Base-by-base conservation (phyloP, 2,329 filamentous ascomycete genomes). In the Colletotrichum gloeosporioides region DNA sequence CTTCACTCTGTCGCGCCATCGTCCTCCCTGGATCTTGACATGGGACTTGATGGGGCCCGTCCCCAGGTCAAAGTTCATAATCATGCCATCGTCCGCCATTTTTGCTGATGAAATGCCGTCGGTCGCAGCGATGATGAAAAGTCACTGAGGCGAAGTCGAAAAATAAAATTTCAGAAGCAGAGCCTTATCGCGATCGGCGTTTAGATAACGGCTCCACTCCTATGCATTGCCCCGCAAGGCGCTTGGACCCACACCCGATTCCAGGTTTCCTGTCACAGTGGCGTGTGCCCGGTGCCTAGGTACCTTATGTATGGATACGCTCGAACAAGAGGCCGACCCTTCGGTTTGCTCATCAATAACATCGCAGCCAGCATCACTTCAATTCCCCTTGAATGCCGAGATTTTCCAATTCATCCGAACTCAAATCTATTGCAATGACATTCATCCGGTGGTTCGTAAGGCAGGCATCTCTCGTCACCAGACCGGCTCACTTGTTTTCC, bases 21-120 rank as follows among this genome's bases (percentile, higher is more conserved):
- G 92, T n/a, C 97, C 97, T 79, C 97, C 97, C 83, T 94, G 97
- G 85, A 98, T 95, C 79, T 89, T 92, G 77, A 90, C 87, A 70
- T 90, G 87, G 8, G 90, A 88, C 76, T 93, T 90, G 70, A 95
- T 83, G 15, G 94, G 90, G 22, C 88, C 90, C 77, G 95, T 92
- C 32, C 92, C 90, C 73, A 98, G 88, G 80, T 95, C 93, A 83
- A 99, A 98, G 81, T 99, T 99, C 83, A 99, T 89, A 73, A 98
- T 91, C 92, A 99, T 94, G 80, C 96, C 96, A 92, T 98, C 95
- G 88, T 99, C 96, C 68, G 95, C 95, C 96, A 99, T 98, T 77
- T 75, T 53, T 82, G 76, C 71, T 59, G 77, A 71, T 39, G 15
- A 73, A 2, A 25, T 63, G 18, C 32, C 59, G 59, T 63, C 29